A percentile compares a stretch with the other conserved stretches of the same genome.
Evolutionary conservation across 31 red algal species (phyloP).

Genomic region (Odonthalia washingtoniensis): DNA sequence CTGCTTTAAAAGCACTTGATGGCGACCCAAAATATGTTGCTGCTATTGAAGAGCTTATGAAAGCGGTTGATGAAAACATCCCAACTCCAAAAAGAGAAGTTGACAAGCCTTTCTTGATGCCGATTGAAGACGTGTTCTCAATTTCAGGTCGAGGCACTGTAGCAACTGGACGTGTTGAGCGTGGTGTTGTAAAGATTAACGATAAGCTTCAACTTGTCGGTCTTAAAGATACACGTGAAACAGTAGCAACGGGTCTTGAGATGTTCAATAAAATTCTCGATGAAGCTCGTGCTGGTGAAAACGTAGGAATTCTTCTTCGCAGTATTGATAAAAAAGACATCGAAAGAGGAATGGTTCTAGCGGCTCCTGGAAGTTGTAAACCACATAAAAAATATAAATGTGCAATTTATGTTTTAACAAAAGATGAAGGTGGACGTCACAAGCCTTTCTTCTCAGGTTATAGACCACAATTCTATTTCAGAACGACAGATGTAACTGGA

Average conservation of each 20-base stretch:
- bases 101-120: slow-evolving; percentile 96
- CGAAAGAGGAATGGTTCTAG: slow-evolving; percentile 85
- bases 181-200: slow-evolving; percentile 85
- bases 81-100: slow-evolving; percentile 83
- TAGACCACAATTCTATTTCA: slow-evolving; percentile 94
- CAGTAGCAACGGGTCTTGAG: slow-evolving; percentile 94
- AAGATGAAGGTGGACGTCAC: slow-evolving; percentile 99
- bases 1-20: slow-evolving; percentile 81
- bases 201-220: slow-evolving; percentile 97
- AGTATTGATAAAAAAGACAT: slow-evolving; percentile 95
- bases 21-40: no score
- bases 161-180: slow-evolving; percentile 96
- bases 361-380: slow-evolving; percentile 80
- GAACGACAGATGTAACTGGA: slow-evolving; percentile 98
- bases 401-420: slow-evolving; percentile 92
- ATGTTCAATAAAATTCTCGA: slow-evolving; percentile 97
- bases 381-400: slow-evolving; percentile 95
- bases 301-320: slow-evolving; percentile 91
- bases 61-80: slow-evolving; percentile 87
- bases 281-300: slow-evolving; percentile 96
- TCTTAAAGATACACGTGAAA: slow-evolving; percentile 81
- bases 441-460: slow-evolving; percentile 98
- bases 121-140: slow-evolving; percentile 95
- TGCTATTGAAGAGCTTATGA: slow-evolving; percentile 57
- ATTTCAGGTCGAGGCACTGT: slow-evolving; percentile 99